A percentile compares a stretch with the other conserved stretches of the same genome.
These are phyloP conservation scores for Aspergillus sp. DNA, from an alignment of 2,329 filamentous ascomycete genomes.

Conservation along the genomic window DNA sequence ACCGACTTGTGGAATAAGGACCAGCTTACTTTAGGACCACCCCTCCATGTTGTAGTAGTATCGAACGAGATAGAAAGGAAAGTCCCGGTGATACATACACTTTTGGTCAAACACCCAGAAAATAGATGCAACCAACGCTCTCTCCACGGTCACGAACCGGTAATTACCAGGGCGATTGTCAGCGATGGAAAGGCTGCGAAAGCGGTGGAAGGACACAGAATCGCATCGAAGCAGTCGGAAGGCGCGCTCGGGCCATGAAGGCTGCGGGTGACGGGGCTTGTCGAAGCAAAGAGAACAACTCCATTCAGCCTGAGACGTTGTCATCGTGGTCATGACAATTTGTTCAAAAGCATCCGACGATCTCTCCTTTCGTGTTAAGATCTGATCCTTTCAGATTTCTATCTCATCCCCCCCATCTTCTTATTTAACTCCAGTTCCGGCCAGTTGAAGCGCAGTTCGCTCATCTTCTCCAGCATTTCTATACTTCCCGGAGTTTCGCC, in stretches of 20 bases:
- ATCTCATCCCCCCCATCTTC: neutral
- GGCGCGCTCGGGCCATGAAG: constrained; percentile 32
- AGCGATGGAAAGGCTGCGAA: constrained; percentile 30
- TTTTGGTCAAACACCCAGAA: neutral
- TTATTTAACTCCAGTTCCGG: neutral
- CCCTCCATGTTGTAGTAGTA: neutral
- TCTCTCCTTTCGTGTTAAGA: neutral
- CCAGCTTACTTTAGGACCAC: neutral
- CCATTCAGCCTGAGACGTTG: constrained; percentile 6
- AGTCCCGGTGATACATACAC: neutral
- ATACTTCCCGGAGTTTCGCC: constrained; percentile 13
- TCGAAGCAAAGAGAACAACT: constrained; percentile 22
- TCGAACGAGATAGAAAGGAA: neutral
- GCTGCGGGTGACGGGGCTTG: constrained; percentile 14
- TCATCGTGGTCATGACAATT: neutral
- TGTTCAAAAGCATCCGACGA: constrained; percentile 13
- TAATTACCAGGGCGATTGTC: constrained; percentile 20
- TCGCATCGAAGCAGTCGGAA: constrained; percentile 26
- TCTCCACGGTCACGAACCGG: constrained; percentile 7
- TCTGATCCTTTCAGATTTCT: neutral
- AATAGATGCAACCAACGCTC: neutral
- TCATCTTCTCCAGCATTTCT: constrained; percentile 1
- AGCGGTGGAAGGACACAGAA: constrained; percentile 36
- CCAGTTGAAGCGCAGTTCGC: neutral
- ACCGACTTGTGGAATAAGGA: too few species aligned